Conservation (phyloP, 1,284 basidiomycete species). For the Leccinum pseudoinsigne region DNA sequence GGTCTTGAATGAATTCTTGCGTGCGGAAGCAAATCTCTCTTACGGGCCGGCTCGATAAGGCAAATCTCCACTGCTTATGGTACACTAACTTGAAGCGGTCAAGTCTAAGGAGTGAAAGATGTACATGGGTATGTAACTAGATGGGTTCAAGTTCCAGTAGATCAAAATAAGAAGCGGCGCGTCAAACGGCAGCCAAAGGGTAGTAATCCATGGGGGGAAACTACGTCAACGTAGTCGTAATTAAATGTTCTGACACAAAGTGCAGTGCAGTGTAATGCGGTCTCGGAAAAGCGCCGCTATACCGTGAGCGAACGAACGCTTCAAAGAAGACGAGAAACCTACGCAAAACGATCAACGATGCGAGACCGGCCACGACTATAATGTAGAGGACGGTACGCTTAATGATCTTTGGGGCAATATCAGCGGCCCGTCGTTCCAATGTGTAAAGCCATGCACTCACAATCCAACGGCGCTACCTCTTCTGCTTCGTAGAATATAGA, state of each 20-base stretch:
- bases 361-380: slow-evolving; percentile 75
- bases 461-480: slow-evolving; percentile 89
- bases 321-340: slow-evolving; percentile 39
- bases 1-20: no score
- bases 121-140: slow-evolving; percentile 18
- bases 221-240: slow-evolving; percentile 25
- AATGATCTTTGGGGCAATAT: slow-evolving; percentile 47
- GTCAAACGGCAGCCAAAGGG: slow-evolving; percentile 4
- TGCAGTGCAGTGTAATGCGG: slow-evolving; percentile 66
- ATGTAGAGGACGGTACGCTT: slow-evolving; percentile 88
- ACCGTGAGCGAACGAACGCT: slow-evolving; percentile 6
- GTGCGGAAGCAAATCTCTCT: no score
- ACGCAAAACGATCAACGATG: slow-evolving; percentile 83
- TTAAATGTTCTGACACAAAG: slow-evolving; percentile 78
- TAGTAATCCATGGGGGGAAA: slow-evolving; percentile 10
- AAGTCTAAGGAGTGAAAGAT: slow-evolving; percentile 22
- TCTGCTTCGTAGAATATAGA: slow-evolving; percentile 93
- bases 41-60: no score
- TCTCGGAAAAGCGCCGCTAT: slow-evolving; percentile 71
- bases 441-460: slow-evolving; percentile 44
- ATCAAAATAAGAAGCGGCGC: slow-evolving; percentile 15
- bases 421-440: slow-evolving; percentile 6
- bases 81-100: slow-evolving; percentile 29
- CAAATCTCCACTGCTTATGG: slow-evolving; percentile 20
- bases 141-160: slow-evolving; percentile 22